phyloP scores from a whole-genome alignment of 2,329 filamentous ascomycete genomes.

The Graphiopsis chlorocephala region DNA sequence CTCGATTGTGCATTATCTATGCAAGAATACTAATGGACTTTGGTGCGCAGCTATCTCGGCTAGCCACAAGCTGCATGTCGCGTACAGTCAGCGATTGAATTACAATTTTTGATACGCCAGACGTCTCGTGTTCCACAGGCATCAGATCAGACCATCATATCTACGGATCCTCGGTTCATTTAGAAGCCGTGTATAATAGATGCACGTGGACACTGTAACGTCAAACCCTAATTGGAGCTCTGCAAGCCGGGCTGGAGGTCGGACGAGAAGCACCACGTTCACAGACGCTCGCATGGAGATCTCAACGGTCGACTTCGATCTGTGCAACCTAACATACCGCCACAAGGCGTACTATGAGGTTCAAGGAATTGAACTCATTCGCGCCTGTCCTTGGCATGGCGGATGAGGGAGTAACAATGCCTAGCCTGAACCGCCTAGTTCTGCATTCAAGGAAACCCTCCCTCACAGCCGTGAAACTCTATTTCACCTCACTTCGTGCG shows the following conservation, averaged over 20 bases:
- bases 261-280: background rate
- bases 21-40: background rate
- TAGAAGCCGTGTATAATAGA: background rate
- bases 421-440: background rate
- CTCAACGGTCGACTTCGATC: background rate
- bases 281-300: background rate
- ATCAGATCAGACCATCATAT: background rate
- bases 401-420: background rate
- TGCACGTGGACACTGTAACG: background rate
- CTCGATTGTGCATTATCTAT: background rate
- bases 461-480: background rate
- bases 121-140: background rate
- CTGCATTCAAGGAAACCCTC: background rate
- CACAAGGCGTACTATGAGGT: background rate
- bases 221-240: background rate
- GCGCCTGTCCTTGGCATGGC: background rate
- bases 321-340: background rate
- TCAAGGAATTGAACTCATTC: background rate
- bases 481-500: background rate
- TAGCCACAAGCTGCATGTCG: background rate
- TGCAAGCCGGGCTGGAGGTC: background rate
- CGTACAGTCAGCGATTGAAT: background rate
- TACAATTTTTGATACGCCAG: background rate
- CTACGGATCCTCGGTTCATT: background rate
- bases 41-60: background rate